phyloP scores from a whole-genome alignment of 2,329 filamentous ascomycete species.

The Phialophora verrucosa region DNA sequence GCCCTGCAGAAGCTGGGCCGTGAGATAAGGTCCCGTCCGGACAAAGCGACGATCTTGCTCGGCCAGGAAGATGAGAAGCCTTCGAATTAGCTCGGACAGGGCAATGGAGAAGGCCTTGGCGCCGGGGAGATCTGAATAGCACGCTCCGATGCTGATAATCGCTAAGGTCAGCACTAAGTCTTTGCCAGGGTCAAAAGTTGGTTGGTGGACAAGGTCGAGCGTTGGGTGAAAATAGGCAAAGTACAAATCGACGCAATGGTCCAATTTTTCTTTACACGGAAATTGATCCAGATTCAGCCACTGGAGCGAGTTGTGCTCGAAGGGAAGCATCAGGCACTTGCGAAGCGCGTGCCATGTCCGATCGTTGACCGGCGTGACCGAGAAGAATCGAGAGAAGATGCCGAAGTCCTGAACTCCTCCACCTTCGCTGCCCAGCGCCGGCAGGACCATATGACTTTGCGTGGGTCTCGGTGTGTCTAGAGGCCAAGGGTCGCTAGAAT shows the following conservation, averaged over 20 bases:
- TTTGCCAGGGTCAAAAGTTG: conserved; percentile 24
- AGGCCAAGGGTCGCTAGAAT: conserved; percentile 15
- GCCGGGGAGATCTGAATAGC: conserved; percentile 5
- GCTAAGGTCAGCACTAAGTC: conserved; percentile 8
- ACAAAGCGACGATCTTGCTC: conserved; percentile 23
- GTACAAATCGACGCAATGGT: conserved; percentile 26
- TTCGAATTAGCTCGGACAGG: conserved; percentile 13
- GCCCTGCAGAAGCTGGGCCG: conserved; percentile 15
- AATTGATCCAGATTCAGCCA: background rate
- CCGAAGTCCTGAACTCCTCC: background rate
- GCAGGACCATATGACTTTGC: conserved; percentile 1
- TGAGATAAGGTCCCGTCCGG: conserved; percentile 9
- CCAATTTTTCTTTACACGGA: conserved; percentile 15
- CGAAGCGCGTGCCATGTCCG: background rate
- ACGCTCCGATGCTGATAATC: conserved; percentile 17
- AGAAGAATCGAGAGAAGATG: background rate
- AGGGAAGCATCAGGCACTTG: background rate
- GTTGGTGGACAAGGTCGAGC: conserved; percentile 17
- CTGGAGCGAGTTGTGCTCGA: background rate
- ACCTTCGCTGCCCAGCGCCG: background rate
- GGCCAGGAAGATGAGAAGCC: conserved; percentile 21
- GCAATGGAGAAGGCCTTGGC: conserved; percentile 16
- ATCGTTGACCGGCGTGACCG: background rate
- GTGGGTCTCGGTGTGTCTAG: conserved; percentile 7
- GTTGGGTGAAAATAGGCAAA: conserved; percentile 21